A percentile compares a stretch with the other conserved stretches of the same genome.
Evolutionary conservation across 1,284 basidiomycete species (phyloP).

Genomic region (Veloboletus limbatus): DNA sequence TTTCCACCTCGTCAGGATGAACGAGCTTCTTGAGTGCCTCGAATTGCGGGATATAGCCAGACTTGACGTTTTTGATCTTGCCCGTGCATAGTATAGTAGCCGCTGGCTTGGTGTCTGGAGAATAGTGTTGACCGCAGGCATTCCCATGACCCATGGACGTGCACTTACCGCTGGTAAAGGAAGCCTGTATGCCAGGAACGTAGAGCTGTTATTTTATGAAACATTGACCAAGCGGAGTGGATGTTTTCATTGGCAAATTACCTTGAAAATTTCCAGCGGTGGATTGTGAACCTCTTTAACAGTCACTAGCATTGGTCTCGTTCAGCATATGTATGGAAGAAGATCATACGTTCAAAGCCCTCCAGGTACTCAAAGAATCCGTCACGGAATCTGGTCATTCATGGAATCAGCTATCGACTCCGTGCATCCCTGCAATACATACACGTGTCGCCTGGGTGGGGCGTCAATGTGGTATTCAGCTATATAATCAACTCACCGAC

Average conservation of each 20-base stretch:
- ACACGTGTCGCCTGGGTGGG: constrained; percentile 27
- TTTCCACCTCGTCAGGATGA: constrained; percentile 55
- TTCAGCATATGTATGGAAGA: too few species aligned
- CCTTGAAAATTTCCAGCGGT: constrained; percentile 30
- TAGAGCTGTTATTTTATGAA: constrained; percentile 20
- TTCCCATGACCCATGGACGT: neutral
- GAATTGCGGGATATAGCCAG: constrained; percentile 65
- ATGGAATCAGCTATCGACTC: constrained; percentile 2
- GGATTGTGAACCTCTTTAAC: constrained; percentile 23
- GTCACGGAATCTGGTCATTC: constrained; percentile 21
- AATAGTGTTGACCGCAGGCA: constrained; percentile 36
- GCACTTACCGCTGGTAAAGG: constrained; percentile 49
- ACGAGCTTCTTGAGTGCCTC: constrained; percentile 56
- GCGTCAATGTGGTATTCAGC: constrained; percentile 39
- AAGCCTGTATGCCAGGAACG: constrained; percentile 53
- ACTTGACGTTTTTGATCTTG: constrained; percentile 59
- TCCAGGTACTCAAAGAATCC: constrained; percentile 29
- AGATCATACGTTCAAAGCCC: constrained; percentile 29
- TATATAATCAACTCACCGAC: constrained; percentile 49
- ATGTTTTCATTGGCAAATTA: neutral
- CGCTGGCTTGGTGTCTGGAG: constrained; percentile 44
- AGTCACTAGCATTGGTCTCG: constrained; percentile 3
- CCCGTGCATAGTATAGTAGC: constrained; percentile 52
- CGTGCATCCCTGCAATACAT: neutral
- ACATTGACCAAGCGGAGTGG: neutral